A percentile compares a stretch with the other conserved stretches of the same genome.
Conservation (phyloP, 2,329 filamentous ascomycete genomes). For the Aurifilum marmelostoma region DNA sequence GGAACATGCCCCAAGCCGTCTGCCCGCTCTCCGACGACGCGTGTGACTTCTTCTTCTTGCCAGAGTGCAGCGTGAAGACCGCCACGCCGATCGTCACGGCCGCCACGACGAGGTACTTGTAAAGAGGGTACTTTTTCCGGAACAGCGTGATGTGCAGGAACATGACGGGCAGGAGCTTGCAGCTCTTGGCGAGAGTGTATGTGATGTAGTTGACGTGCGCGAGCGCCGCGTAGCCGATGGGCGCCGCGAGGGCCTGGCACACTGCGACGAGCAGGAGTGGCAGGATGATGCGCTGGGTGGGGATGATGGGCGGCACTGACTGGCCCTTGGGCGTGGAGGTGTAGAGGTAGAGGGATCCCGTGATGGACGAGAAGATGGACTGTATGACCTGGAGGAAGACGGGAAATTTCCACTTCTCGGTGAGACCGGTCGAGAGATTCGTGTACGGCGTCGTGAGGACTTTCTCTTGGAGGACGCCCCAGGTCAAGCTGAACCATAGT, state of each 20-base stretch:
- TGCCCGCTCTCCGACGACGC: slow-evolving; percentile 52
- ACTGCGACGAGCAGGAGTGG: slow-evolving; percentile 85
- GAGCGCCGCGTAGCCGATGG: slow-evolving; percentile 91
- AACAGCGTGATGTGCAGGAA: slow-evolving; percentile 92
- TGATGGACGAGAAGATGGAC: slow-evolving; percentile 82
- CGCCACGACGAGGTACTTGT: slow-evolving; percentile 93
- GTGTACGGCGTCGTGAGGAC: slow-evolving; percentile 92
- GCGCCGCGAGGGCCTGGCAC: slow-evolving; percentile 86
- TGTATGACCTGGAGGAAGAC: slow-evolving; percentile 97
- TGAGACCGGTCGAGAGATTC: slow-evolving; percentile 52
- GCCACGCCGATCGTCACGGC: slow-evolving; percentile 92
- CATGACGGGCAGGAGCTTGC: slow-evolving; percentile 99
- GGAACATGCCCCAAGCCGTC: slow-evolving; percentile 76
- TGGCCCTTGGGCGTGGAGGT: slow-evolving; percentile 60
- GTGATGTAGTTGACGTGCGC: slow-evolving; percentile 97
- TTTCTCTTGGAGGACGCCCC: slow-evolving; percentile 95
- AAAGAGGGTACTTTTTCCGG: slow-evolving; percentile 83
- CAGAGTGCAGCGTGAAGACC: slow-evolving; percentile 85
- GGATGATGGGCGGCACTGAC: slow-evolving; percentile 70
- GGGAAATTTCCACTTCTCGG: slow-evolving; percentile 87
- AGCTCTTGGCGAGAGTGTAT: slow-evolving; percentile 95
- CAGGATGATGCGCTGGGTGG: slow-evolving; percentile 71
- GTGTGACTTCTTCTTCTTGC: slow-evolving; percentile 46
- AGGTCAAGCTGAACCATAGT: slow-evolving; percentile 69
- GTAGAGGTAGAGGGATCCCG: slow-evolving; percentile 80